These are phyloP conservation scores for Hypoxylon lenormandii DNA, from an alignment of 495 filamentous ascomycete genomes.

Conservation along the genomic window DNA sequence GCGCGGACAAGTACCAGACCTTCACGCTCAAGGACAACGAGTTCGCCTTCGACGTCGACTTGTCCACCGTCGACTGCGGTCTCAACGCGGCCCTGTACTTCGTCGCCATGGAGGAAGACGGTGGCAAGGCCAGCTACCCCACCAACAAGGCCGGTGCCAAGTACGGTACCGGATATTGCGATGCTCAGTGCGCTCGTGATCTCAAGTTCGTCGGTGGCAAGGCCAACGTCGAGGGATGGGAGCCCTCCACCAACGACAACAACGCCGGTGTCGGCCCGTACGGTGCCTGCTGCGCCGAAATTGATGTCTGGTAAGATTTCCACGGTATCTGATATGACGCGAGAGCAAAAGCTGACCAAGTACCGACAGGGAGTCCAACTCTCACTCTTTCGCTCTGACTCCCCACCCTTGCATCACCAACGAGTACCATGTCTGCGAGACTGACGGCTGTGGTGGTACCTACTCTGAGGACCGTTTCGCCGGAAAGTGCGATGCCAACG, in stretches of 20 bases:
- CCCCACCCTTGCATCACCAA: conserved; percentile 74
- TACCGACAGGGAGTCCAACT: conserved; percentile 70
- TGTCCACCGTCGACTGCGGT: conserved; percentile 66
- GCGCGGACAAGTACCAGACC: conserved; percentile 65
- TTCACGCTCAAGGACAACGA: conserved; percentile 68
- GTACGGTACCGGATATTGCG: conserved; percentile 72
- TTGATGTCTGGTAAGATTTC: conserved; percentile 71
- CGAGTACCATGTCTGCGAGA: conserved; percentile 67
- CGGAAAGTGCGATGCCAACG: conserved; percentile 76
- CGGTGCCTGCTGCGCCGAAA: conserved; percentile 78
- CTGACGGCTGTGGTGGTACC: conserved; percentile 63
- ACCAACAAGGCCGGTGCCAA: conserved; percentile 70
- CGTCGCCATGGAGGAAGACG: conserved; percentile 68
- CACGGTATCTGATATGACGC: neutral
- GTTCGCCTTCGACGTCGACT: conserved; percentile 72
- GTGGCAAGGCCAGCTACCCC: conserved; percentile 64
- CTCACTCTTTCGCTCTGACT: conserved; percentile 70
- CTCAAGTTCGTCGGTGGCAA: conserved; percentile 66
- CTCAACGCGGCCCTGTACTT: conserved; percentile 72
- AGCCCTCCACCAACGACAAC: conserved; percentile 66
- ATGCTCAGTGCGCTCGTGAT: conserved; percentile 68
- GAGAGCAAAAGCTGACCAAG: neutral
- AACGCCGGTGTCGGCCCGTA: conserved; percentile 71
- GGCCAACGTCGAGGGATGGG: conserved; percentile 72
- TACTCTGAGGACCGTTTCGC: conserved; percentile 63